Percentiles rank a stretch among this genome's conserved stretches.
Conservation (phyloP, 805 yeast genomes). For the Metschnikowia matae region DNA sequence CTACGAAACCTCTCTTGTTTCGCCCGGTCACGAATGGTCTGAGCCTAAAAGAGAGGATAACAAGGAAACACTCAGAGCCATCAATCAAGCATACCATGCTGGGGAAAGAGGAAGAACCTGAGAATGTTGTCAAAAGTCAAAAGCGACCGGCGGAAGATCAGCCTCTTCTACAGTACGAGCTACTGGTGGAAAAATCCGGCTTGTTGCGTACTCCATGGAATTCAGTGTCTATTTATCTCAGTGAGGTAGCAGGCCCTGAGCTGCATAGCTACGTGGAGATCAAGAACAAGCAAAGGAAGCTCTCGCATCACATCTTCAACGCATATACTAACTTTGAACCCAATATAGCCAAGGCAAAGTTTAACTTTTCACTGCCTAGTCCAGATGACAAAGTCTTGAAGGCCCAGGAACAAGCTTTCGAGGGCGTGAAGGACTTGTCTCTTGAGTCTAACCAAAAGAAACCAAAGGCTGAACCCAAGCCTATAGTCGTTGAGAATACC, state of each 20-base stretch:
- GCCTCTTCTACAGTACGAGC: slow-evolving; percentile 3
- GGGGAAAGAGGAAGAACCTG: not conserved
- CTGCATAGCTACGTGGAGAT: not conserved
- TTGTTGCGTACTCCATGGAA: slow-evolving; percentile 6
- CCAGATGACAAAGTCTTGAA: slow-evolving; percentile 72
- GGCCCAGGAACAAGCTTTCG: slow-evolving; percentile 52
- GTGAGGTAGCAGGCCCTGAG: not conserved
- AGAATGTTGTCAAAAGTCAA: not conserved
- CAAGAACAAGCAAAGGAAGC: slow-evolving; percentile 8
- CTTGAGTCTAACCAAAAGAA: slow-evolving; percentile 15
- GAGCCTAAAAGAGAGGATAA: not conserved
- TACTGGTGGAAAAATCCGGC: slow-evolving; percentile 9
- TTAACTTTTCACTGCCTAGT: slow-evolving; percentile 64
- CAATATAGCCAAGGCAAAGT: slow-evolving; percentile 39
- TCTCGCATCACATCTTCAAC: slow-evolving; percentile 19
- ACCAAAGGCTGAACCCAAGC: slow-evolving; percentile 7
- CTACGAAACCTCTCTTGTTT: not conserved
- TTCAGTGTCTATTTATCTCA: slow-evolving; percentile 8
- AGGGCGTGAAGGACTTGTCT: slow-evolving; percentile 27
- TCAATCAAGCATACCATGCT: too few relatives aligned
- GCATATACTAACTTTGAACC: slow-evolving; percentile 41
- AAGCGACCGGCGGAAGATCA: not conserved
- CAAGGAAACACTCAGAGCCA: not conserved
- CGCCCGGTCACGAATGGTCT: not conserved
- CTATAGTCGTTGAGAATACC: slow-evolving; percentile 22